phyloP scores from a whole-genome alignment of 768 basidiomycete species.

The Leccinum subgranulosum region DNA sequence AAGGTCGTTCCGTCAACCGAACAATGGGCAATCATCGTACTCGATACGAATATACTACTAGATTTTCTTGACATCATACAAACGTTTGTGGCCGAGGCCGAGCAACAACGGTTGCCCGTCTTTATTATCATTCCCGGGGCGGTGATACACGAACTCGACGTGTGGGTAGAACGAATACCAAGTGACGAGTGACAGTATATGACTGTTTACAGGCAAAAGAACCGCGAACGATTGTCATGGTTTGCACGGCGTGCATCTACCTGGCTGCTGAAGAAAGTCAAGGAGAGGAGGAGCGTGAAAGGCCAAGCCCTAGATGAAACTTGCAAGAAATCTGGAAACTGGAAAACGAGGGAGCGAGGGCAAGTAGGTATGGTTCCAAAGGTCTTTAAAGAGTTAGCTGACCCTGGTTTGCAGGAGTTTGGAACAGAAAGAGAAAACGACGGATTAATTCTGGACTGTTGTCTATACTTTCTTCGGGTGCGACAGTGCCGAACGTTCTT shows the following conservation, averaged over 20 bases:
- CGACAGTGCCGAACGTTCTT: slow-evolving; percentile 50
- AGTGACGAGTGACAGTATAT: slow-evolving; percentile 1
- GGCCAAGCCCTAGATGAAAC: slow-evolving; percentile 66
- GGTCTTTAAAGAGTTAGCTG: background rate
- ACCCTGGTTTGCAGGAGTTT: slow-evolving; percentile 15
- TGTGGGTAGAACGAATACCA: slow-evolving; percentile 37
- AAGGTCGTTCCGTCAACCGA: slow-evolving; percentile 42
- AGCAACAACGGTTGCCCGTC: slow-evolving; percentile 46
- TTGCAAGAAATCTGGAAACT: slow-evolving; percentile 55
- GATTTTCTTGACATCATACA: slow-evolving; percentile 62
- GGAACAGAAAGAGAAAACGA: slow-evolving; percentile 54
- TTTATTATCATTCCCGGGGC: slow-evolving; percentile 67
- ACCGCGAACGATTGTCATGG: slow-evolving; percentile 46
- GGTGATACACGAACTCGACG: slow-evolving; percentile 77
- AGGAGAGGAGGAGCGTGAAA: slow-evolving; percentile 51
- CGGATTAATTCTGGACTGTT: slow-evolving; percentile 72
- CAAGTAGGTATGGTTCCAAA: slow-evolving; percentile 34
- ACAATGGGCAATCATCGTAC: slow-evolving; percentile 48
- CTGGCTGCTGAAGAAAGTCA: slow-evolving; percentile 64
- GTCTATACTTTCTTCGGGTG: slow-evolving; percentile 49
- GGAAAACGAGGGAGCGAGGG: slow-evolving; percentile 48
- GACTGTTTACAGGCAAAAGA: slow-evolving; percentile 39
- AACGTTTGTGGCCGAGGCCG: slow-evolving; percentile 62
- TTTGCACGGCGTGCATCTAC: slow-evolving; percentile 67
- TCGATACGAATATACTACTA: slow-evolving; percentile 80